Base-by-base conservation (phyloP, 2,329 filamentous ascomycete genomes). In the Colletotrichum orchidophilum region DNA sequence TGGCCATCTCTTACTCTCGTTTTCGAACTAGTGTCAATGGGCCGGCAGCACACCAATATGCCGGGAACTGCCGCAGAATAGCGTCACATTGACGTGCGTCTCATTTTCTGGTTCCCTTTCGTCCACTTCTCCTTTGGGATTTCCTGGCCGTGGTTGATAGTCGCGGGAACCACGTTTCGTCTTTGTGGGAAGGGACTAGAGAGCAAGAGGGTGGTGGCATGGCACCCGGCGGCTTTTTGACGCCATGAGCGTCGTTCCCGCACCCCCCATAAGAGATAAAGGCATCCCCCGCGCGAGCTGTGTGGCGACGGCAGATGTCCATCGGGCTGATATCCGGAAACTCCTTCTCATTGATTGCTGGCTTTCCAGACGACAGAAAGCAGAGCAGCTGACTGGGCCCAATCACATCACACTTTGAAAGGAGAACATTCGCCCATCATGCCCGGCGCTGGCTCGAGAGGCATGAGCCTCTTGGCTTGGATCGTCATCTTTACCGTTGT, bases 401-500 rank as follows among this genome's bases (percentile, higher is more conserved):
- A 62, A 52, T 21, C 29, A n/a, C 21, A 62, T 63, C 15, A 60
- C n/a, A 21, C 18, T 46, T 46, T 46, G 39, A n/a, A 46, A n/a
- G 49, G 21, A 21, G 15, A 11, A 53, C 13, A 33, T n/a, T 57
- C 26, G 42, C n/a, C 29, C 67, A 27, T 8, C 12, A 71, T 71
- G 68, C 63, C 68, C 27, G 68, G 68, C 26, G 63, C 68, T 24
- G 68, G 68, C 1, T 13, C 31, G 15, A 71, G 68, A 58, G 68
- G 68, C 68, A 68, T 71, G 15, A 24, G 11, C 52, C 68, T 71
- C 57, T 31, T 71, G 29, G 33, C 68, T 27, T 63, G 63, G 58
- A 66, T 76, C 18, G 26, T 74, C 24, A 26, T 75, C 29, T 77
- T 77, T 21, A 73, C 70, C 7, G 26, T 65, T 15, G 12, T 77